A percentile compares a stretch with the other conserved stretches of the same genome.
Evolutionary conservation across 2,329 filamentous ascomycete genomes (phyloP).

Genomic region (Pseudodiploospora longispora): DNA sequence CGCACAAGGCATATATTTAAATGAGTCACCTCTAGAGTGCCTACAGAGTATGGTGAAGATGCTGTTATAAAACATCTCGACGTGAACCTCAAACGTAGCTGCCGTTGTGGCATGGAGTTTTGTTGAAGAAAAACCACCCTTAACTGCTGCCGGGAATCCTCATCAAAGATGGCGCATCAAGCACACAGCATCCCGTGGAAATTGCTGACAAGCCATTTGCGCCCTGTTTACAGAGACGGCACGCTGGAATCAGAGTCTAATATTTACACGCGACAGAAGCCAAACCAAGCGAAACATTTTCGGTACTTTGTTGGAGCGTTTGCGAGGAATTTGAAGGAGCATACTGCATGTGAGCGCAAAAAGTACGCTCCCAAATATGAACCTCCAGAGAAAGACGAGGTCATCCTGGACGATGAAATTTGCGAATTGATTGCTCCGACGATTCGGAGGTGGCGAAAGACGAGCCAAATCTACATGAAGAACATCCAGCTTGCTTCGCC

Average conservation of each 20-base stretch:
- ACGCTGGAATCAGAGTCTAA: background rate
- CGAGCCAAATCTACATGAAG: background rate
- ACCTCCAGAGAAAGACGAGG: background rate
- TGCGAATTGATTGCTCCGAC: background rate
- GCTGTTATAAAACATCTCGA: too few relatives aligned
- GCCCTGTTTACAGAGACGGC: background rate
- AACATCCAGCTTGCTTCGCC: background rate
- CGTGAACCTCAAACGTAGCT: too few relatives aligned
- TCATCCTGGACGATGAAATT: background rate
- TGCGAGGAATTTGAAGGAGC: constrained; percentile 5
- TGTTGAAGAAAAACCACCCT: too few relatives aligned
- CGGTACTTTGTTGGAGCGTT: constrained; percentile 10
- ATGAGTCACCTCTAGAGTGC: too few relatives aligned
- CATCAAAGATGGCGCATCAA: constrained; percentile 10
- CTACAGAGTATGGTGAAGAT: too few relatives aligned
- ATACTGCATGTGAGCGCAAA: constrained; percentile 1
- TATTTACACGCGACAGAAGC: constrained; percentile 6
- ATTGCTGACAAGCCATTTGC: constrained; percentile 6
- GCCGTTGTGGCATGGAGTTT: too few relatives aligned
- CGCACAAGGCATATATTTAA: too few relatives aligned
- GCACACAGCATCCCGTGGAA: constrained; percentile 12
- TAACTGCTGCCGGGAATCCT: too few relatives aligned
- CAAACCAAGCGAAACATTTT: constrained; percentile 8
- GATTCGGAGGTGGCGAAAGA: background rate
- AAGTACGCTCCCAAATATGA: constrained; percentile 5